phyloP scores from a whole-genome alignment of 257 asterid genomes.

The Penstemon newberryi region DNA sequence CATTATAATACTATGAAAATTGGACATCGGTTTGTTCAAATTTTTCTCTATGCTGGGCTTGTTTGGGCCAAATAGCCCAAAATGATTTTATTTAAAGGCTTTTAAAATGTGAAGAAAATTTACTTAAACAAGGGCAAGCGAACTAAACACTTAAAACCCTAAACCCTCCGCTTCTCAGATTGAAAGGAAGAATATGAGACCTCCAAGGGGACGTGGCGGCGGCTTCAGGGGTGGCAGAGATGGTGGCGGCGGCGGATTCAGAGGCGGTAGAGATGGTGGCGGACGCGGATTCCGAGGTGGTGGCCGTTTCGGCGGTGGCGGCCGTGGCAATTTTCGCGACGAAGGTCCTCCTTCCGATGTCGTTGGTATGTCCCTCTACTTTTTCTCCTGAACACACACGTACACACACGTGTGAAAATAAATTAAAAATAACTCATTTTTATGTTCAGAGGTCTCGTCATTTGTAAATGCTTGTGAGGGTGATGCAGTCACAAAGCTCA shows the following conservation, averaged over 20 bases:
- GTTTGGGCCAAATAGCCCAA: too few species aligned
- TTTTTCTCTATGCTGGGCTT: too few species aligned
- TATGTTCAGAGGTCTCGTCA: conserved; percentile 67
- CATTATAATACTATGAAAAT: too few species aligned
- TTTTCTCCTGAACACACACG: too few species aligned
- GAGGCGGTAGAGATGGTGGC: conserved; percentile 5
- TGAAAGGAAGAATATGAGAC: conserved; percentile 56
- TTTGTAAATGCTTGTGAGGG: conserved; percentile 91
- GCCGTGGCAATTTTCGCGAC: conserved; percentile 52
- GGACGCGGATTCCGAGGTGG: conserved; percentile 34
- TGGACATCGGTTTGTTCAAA: too few species aligned
- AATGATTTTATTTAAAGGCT: too few species aligned
- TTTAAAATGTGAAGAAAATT: too few species aligned
- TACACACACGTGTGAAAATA: too few species aligned
- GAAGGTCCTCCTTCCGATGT: conserved; percentile 76
- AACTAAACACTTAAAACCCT: conserved; percentile 32
- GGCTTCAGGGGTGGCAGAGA: conserved; percentile 65
- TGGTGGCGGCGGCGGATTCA: conserved; percentile 28
- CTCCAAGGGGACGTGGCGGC: conserved; percentile 95
- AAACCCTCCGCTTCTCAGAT: conserved; percentile 20
- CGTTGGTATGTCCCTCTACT: conserved; percentile 50
- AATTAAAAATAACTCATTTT: too few species aligned
- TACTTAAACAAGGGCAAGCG: too few species aligned
- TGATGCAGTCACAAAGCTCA: conserved; percentile 88
- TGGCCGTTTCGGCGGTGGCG: conserved; percentile 46